Conservation (phyloP, 805 yeast species). For the Candida cerambycidarum region DNA sequence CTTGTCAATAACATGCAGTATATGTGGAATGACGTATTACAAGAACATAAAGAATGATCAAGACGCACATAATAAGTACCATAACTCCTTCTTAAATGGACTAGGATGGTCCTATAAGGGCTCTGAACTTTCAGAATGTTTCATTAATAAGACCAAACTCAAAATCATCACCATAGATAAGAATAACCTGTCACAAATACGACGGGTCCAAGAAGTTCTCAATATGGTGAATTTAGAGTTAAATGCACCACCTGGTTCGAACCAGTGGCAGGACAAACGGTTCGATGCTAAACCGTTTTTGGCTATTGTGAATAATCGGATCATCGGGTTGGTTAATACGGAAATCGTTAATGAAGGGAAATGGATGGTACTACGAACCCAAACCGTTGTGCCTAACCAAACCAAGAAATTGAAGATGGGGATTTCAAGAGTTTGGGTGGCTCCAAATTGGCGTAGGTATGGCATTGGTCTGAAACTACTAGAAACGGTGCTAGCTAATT, state of each 20-base stretch:
- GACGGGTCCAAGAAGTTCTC: slow-evolving; percentile 35
- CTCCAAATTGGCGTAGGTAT: slow-evolving; percentile 43
- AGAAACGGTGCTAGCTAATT: slow-evolving; percentile 39
- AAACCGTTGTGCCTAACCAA: slow-evolving; percentile 49
- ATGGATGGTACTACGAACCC: slow-evolving; percentile 62
- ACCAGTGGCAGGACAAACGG: slow-evolving; percentile 26
- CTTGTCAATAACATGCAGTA: slow-evolving; percentile 35
- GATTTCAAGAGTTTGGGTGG: slow-evolving; percentile 45
- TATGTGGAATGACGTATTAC: slow-evolving; percentile 56
- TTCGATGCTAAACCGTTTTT: slow-evolving; percentile 43
- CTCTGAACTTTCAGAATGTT: slow-evolving; percentile 1
- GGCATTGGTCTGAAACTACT: slow-evolving; percentile 53
- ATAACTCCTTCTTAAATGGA: slow-evolving; percentile 49
- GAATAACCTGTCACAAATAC: slow-evolving; percentile 21
- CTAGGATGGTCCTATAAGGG: slow-evolving; percentile 41
- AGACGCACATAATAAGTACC: slow-evolving; percentile 53
- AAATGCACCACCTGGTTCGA: slow-evolving; percentile 49
- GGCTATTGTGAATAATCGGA: slow-evolving; percentile 43
- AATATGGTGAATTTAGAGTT: slow-evolving; percentile 58
- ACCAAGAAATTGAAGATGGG: slow-evolving; percentile 37
- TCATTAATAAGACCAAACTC: slow-evolving; percentile 5
- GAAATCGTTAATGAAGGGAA: slow-evolving; percentile 46
- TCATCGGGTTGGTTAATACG: slow-evolving; percentile 57
- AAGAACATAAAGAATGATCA: slow-evolving; percentile 41
- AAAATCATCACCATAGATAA: slow-evolving; percentile 23